Evolutionary conservation across 2,329 filamentous ascomycete species (phyloP), one percentile per base, ranked within the genome.

Genomic region (Incumbomyces delicatus): DNA sequence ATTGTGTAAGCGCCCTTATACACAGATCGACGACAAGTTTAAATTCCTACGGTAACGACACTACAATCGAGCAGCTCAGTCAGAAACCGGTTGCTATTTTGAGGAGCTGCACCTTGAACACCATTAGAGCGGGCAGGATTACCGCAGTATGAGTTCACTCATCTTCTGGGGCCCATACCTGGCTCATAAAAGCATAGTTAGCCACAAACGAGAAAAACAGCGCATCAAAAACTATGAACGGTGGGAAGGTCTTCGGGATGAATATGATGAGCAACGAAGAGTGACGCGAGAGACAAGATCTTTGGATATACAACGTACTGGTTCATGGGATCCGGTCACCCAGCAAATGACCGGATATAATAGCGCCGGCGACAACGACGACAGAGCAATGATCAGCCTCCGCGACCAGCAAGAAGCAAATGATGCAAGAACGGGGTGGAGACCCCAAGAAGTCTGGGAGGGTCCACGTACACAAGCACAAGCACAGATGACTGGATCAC

Each of bases 361-460:
- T 18, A 27, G 22, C 27, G 20, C 22, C 6, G 22, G 22, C 22
- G 38, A 29, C 18, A 44, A 51, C 13, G 32, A 36, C n/a, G 51
- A 55, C 31, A 30, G 50, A 48, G 50, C 49, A 2, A 51, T 54
- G 27, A 18, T 57, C 16, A 57, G 49, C 7, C 41, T 57, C 22
- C 51, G 54, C 16, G 54, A 57, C 32, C 54, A 57, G 39, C 54
- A 57, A 49, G 54, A 57, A 46, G 53, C 53, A 12, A 52, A 53
- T 31, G 54, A 57, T 44, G 54, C 54, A 12, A 50, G 53, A 16
- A 53, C 50, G 17, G 44, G 51, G 18, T 57, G 54, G 54, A 50
- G 54, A 33, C 54, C 54, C 16, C 54, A 57, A 34, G 54, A 57
- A 43, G 34, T 41, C 8, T 55, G 41, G 34, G 50, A 55, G 20